Conservation (phyloP, 805 yeast species). For the Tetrapisispora fleetii region DNA sequence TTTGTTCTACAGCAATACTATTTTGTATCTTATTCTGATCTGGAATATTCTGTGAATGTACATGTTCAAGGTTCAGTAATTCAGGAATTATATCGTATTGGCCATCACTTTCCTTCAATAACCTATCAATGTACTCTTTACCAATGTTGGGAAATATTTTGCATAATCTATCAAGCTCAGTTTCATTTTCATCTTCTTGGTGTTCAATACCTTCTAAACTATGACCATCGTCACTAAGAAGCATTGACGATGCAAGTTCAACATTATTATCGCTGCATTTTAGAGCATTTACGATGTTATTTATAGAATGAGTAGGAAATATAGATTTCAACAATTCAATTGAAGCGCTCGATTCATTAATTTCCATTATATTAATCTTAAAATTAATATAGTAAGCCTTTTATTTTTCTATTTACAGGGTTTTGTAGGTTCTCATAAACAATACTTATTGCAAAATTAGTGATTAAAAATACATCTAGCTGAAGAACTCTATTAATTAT, state of each 20-base stretch:
- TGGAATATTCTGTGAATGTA: conserved; percentile 9
- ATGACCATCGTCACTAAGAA: background rate
- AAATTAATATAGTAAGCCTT: too few species aligned
- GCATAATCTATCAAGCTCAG: conserved; percentile 13
- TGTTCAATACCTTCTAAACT: background rate
- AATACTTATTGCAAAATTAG: background rate
- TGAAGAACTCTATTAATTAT: too few species aligned
- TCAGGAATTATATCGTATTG: conserved; percentile 13
- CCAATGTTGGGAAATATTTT: conserved; percentile 40
- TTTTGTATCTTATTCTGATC: conserved; percentile 5
- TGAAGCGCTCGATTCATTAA: background rate
- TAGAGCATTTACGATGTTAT: conserved; percentile 10
- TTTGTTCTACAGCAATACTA: background rate
- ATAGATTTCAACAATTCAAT: conserved; percentile 4
- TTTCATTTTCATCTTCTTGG: background rate
- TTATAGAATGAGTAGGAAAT: conserved; percentile 16
- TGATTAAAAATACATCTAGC: background rate
- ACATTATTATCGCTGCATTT: conserved; percentile 1
- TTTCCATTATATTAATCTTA: background rate
- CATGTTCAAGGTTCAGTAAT: conserved; percentile 12
- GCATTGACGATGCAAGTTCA: conserved; percentile 1
- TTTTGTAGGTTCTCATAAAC: too few species aligned
- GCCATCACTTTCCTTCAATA: conserved; percentile 23
- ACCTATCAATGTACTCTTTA: conserved; percentile 21
- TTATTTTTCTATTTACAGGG: background rate